A percentile compares a stretch with the other conserved stretches of the same genome.
Evolutionary conservation across 139 green algal species (phyloP).

Genomic region (Trebouxia sp.): DNA sequence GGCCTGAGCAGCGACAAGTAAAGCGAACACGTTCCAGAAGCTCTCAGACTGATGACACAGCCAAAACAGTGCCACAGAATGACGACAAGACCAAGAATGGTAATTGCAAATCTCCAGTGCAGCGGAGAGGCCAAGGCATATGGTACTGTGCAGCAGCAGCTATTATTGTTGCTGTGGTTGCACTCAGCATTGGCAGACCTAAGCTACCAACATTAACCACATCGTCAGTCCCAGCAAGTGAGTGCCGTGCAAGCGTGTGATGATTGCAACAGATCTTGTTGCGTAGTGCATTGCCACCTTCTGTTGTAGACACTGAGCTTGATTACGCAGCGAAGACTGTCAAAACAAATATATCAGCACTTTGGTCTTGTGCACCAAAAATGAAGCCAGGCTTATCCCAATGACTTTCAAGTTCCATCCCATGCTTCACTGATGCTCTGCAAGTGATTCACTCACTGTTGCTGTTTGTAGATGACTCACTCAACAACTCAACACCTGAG

Average conservation of each 20-base stretch:
- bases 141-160: neutral
- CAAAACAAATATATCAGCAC: too few species aligned
- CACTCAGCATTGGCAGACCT: neutral
- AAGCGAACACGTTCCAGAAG: neutral
- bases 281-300: too few species aligned
- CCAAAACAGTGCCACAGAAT: neutral
- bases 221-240: too few species aligned
- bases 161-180: neutral
- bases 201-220: too few species aligned
- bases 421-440: neutral
- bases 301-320: too few species aligned
- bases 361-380: too few species aligned
- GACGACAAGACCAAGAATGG: neutral
- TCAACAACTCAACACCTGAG: neutral
- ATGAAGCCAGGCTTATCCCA: too few species aligned
- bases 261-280: too few species aligned
- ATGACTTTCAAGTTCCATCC: too few species aligned
- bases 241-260: neutral
- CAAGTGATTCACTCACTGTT: neutral
- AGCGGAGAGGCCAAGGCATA: neutral
- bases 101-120: neutral
- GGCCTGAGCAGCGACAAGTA: neutral
- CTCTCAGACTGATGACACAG: neutral
- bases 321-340: too few species aligned
- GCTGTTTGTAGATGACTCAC: neutral